phyloP scores from a whole-genome alignment of 2,329 filamentous ascomycete species.

The Colletotrichum musicola region DNA sequence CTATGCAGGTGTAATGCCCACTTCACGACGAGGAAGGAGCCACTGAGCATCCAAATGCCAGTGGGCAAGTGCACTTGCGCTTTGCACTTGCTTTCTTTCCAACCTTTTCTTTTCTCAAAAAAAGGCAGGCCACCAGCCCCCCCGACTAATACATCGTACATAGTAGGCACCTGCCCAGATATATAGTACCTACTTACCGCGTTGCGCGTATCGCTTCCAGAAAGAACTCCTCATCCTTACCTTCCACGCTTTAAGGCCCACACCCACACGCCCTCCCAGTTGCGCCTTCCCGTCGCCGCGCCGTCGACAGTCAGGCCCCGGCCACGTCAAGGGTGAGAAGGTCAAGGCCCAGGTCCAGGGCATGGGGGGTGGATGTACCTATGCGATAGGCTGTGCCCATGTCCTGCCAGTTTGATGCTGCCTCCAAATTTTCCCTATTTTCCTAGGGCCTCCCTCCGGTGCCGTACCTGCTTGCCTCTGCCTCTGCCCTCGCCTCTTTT shows the following conservation, averaged over 20 bases:
- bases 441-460: conserved; percentile 33
- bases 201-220: neutral
- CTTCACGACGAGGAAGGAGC: neutral
- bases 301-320: conserved; percentile 29
- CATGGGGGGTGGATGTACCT: conserved; percentile 10
- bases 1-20: neutral
- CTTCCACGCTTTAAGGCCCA: conserved; percentile 20
- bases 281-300: conserved; percentile 30
- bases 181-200: too few species aligned
- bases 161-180: too few species aligned
- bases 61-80: neutral
- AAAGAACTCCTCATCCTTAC: conserved; percentile 25
- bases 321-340: conserved; percentile 13
- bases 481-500: conserved; percentile 13
- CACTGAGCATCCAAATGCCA: neutral
- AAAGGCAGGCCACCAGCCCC: conserved; percentile 15
- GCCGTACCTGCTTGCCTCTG: conserved; percentile 17
- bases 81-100: conserved; percentile 2
- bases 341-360: conserved; percentile 27
- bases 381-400: conserved; percentile 36
- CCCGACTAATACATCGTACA: neutral
- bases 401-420: conserved; percentile 18
- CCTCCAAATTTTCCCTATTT: conserved; percentile 35
- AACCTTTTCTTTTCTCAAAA: conserved; percentile 26
- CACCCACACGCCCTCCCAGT: conserved; percentile 18